Evolutionary conservation across 2,329 filamentous ascomycete species (phyloP).

Genomic region (Fusarium austroafricanum): DNA sequence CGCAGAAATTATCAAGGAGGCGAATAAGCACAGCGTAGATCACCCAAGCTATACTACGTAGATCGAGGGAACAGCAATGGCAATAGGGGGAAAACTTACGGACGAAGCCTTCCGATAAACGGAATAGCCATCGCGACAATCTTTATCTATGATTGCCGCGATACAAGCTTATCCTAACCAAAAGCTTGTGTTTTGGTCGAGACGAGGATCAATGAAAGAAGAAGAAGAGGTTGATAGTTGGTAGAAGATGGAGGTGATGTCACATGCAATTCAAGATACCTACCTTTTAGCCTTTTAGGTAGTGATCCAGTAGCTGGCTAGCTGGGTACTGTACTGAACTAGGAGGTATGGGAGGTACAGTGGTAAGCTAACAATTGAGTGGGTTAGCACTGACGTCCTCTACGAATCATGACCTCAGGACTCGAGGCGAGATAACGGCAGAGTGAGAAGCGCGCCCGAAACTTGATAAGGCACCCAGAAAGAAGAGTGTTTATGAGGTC

Average conservation of each 20-base stretch:
- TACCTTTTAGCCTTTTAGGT: neutral
- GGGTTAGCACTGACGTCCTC: slow-evolving; percentile 19
- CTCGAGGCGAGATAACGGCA: slow-evolving; percentile 24
- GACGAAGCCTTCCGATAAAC: slow-evolving; percentile 64
- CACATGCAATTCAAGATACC: slow-evolving; percentile 44
- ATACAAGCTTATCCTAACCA: slow-evolving; percentile 10
- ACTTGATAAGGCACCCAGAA: neutral
- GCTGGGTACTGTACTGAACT: no score
- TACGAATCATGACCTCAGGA: slow-evolving; percentile 39
- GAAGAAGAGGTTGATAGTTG: slow-evolving; percentile 14
- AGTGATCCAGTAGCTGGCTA: no score
- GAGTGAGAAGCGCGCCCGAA: slow-evolving; percentile 5
- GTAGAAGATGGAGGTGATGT: slow-evolving; percentile 40
- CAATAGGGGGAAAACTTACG: slow-evolving; percentile 54
- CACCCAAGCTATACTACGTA: neutral
- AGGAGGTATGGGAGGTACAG: no score
- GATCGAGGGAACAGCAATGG: neutral
- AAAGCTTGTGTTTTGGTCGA: slow-evolving; percentile 13
- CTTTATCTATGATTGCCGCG: slow-evolving; percentile 9
- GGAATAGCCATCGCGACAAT: slow-evolving; percentile 61
- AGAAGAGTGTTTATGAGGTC: neutral
- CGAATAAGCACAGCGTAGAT: slow-evolving; percentile 14
- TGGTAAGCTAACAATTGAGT: neutral
- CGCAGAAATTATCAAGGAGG: slow-evolving; percentile 8
- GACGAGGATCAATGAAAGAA: slow-evolving; percentile 18